These are phyloP conservation scores for Malus hybrid DNA, from an alignment of 331 rosid genomes.

Conservation along the genomic window DNA sequence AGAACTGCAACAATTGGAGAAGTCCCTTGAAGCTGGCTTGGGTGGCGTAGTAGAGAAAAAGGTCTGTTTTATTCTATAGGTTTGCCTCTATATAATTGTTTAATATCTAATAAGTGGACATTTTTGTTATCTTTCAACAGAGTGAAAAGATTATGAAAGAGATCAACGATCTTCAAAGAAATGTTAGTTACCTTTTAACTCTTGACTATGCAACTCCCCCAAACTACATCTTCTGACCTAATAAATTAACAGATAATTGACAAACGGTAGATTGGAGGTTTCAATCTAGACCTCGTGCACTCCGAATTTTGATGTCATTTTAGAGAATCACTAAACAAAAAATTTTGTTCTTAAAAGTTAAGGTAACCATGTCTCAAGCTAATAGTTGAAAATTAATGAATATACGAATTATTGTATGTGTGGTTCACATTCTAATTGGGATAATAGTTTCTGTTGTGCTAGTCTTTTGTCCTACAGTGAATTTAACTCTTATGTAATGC, in stretches of 20 bases:
- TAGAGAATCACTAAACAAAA: no score
- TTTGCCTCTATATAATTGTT: neutral
- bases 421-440: neutral
- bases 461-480: no score
- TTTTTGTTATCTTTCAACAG: slow-evolving; percentile 26
- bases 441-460: no score
- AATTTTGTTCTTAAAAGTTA: neutral
- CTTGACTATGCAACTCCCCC: neutral
- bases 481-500: no score
- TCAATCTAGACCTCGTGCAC: neutral
- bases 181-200: slow-evolving; percentile 39
- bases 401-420: neutral
- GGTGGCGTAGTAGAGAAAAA: slow-evolving; percentile 65
- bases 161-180: slow-evolving; percentile 63
- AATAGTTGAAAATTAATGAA: no score
- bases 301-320: neutral
- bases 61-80: slow-evolving; percentile 23
- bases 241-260: neutral
- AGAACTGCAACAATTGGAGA: slow-evolving; percentile 70
- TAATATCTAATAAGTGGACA: neutral
- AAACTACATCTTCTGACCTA: neutral
- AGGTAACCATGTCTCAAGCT: no score
- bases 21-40: slow-evolving; percentile 72
- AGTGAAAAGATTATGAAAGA: slow-evolving; percentile 68
- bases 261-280: neutral